Evolutionary conservation across 2,329 filamentous ascomycete species (phyloP), one percentile per base, ranked within the genome.

Genomic region (Thelonectria blattea): DNA sequence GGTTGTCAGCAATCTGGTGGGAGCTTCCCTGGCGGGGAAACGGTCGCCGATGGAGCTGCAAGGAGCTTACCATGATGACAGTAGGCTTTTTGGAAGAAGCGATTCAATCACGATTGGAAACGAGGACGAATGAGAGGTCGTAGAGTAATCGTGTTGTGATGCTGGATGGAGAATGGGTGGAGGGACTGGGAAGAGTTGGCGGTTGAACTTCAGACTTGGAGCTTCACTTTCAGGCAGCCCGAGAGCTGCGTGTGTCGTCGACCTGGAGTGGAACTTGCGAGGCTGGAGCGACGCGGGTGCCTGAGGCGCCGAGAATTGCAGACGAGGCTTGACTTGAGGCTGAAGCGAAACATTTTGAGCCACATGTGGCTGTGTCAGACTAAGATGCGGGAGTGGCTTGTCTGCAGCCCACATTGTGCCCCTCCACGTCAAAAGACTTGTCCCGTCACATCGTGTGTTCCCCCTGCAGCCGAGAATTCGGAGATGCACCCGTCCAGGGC

Each of bases 221-320:
- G 73, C 73, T 75, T 71, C 66, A 63, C 59, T 63, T n/a, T 74
- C 76, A 79, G 77, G 77, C 77, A 79, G 74, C 77, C 76, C 72
- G 74, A 70, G 74, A 79, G 77, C 76, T 79, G 76, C 76, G 77
- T 76, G 71, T 71, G 57, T 65, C 65, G 66, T 58, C 53, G 61
- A 55, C 50, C 55, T 30, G 17, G 24, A 43, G 56, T 14, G 12
- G 12, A 14, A 37, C 34, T 37, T 5, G 62, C 69, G 64, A 73
- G 69, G 71, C 71, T 72, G 67, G 66, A 60, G 50, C 15, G 18
- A 46, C 14, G 37, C 14, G 32, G 51, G 20, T 75, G 73, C 73
- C 73, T 75, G 67, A 75, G 73, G 73, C 67, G 55, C 48, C 12
- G 56, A 69, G 5, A 30, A 3, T 0, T 1, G 20, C 20, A 34